Evolutionary conservation across 2,329 filamentous ascomycete species (phyloP).

Genomic region (Clonostachys byssicola): DNA sequence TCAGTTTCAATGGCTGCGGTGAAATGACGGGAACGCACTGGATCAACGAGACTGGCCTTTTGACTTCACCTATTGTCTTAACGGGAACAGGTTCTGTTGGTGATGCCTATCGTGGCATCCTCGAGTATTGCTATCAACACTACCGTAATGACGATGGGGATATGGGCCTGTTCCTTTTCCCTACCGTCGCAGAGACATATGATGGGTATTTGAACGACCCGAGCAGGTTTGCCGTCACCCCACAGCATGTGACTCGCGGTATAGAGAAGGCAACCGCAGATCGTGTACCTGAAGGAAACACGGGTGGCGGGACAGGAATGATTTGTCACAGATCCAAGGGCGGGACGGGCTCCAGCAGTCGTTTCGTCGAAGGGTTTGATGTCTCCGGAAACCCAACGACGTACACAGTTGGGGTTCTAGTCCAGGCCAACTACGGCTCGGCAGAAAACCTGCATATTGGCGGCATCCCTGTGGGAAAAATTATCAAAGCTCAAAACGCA

Average conservation of each 20-base stretch:
- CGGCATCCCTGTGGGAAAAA: conserved; percentile 56
- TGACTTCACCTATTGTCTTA: conserved; percentile 55
- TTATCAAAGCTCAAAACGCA: conserved; percentile 39
- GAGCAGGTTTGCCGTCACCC: conserved; percentile 46
- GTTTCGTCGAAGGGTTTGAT: conserved; percentile 44
- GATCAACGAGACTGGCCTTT: conserved; percentile 56
- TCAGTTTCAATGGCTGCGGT: conserved; percentile 61
- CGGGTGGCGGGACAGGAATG: conserved; percentile 66
- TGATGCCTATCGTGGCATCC: conserved; percentile 53
- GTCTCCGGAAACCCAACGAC: conserved; percentile 20
- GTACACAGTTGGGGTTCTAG: conserved; percentile 58
- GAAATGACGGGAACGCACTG: conserved; percentile 59
- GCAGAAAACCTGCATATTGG: conserved; percentile 51
- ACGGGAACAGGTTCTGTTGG: conserved; percentile 57
- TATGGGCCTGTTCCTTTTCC: conserved; percentile 49
- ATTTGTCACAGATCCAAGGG: conserved; percentile 63
- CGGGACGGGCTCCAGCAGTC: conserved; percentile 59
- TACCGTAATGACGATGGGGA: conserved; percentile 33
- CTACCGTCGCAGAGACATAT: conserved; percentile 59
- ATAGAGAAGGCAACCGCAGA: conserved; percentile 45
- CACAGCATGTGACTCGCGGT: conserved; percentile 47
- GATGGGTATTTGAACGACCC: conserved; percentile 59
- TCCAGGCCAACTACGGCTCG: conserved; percentile 63
- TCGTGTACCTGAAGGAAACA: conserved; percentile 55
- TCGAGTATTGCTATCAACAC: conserved; percentile 47